phyloP scores from a whole-genome alignment of 1,284 basidiomycete genomes.

The Ustilago crameri region DNA sequence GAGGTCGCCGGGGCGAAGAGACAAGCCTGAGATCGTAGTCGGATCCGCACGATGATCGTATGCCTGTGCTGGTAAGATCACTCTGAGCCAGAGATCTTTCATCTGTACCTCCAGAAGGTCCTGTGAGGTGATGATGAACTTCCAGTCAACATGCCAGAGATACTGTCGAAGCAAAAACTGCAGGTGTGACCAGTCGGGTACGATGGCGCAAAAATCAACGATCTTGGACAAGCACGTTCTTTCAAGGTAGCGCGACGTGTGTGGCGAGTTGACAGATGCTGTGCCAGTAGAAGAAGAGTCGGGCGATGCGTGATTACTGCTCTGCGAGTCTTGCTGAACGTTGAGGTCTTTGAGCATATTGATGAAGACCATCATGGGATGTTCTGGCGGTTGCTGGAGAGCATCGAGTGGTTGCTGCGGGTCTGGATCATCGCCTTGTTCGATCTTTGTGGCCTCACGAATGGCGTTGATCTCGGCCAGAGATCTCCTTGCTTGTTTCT shows the following conservation, averaged over 20 bases:
- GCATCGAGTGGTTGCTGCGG: slow-evolving; percentile 17
- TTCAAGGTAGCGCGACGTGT: slow-evolving; percentile 21
- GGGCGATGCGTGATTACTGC: slow-evolving; percentile 18
- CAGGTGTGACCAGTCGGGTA: slow-evolving; percentile 36
- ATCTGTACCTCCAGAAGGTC: slow-evolving; percentile 29
- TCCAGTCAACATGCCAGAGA: slow-evolving; percentile 51
- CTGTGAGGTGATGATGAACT: slow-evolving; percentile 43
- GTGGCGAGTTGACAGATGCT: slow-evolving; percentile 5
- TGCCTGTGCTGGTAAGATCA: slow-evolving; percentile 28
- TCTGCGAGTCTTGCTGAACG: slow-evolving; percentile 11
- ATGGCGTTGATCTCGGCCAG: slow-evolving; percentile 48
- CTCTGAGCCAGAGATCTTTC: slow-evolving; percentile 30
- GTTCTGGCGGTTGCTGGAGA: slow-evolving; percentile 12
- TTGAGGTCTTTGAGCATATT: slow-evolving; percentile 53
- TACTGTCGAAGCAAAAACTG: slow-evolving; percentile 25
- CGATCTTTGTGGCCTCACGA: slow-evolving; percentile 10
- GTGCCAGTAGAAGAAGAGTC: slow-evolving; percentile 11
- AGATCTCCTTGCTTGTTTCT: slow-evolving; percentile 47
- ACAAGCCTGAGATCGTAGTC: not conserved
- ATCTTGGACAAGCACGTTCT: slow-evolving; percentile 19
- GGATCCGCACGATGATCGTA: not conserved
- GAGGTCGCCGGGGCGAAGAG: slow-evolving; percentile 32
- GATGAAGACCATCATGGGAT: slow-evolving; percentile 49
- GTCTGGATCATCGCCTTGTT: slow-evolving; percentile 22
- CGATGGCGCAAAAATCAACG: slow-evolving; percentile 23